Evolutionary conservation across 768 basidiomycete species (phyloP).

Genomic region (Psilocybe tampanensis): DNA sequence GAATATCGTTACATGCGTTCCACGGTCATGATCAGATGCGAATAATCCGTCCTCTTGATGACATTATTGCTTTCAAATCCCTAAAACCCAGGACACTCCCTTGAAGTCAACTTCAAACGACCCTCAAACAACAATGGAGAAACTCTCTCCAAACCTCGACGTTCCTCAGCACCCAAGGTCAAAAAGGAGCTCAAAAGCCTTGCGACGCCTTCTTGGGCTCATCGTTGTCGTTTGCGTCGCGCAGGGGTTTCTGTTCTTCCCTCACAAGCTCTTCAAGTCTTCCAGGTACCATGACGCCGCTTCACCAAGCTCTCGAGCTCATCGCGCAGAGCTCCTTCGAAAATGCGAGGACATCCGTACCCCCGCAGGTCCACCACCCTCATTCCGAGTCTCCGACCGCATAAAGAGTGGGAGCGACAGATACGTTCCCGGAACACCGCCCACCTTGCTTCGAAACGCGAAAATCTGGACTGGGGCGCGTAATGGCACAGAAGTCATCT

Average conservation of each 20-base stretch:
- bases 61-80: not conserved
- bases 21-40: not conserved
- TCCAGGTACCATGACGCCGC: not conserved
- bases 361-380: constrained; percentile 27
- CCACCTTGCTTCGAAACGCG: constrained; percentile 65
- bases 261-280: not conserved
- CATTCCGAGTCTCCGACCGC: constrained; percentile 17
- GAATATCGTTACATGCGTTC: not conserved
- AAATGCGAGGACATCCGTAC: constrained; percentile 21
- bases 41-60: not conserved
- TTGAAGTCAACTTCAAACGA: not conserved
- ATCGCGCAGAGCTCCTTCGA: constrained; percentile 8
- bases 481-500: constrained; percentile 56
- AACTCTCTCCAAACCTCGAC: not conserved
- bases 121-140: not conserved
- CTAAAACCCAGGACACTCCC: no score
- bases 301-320: not conserved
- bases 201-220: constrained; percentile 6
- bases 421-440: constrained; percentile 51
- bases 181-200: not conserved
- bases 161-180: not conserved
- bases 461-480: constrained; percentile 76
- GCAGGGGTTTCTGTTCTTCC: constrained; percentile 3
- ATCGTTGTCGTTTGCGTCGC: constrained; percentile 4
- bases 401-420: constrained; percentile 47